These are phyloP conservation scores for Dioscorea zingiberensis DNA, from an alignment of 106 monocot species.

Conservation along the genomic window DNA sequence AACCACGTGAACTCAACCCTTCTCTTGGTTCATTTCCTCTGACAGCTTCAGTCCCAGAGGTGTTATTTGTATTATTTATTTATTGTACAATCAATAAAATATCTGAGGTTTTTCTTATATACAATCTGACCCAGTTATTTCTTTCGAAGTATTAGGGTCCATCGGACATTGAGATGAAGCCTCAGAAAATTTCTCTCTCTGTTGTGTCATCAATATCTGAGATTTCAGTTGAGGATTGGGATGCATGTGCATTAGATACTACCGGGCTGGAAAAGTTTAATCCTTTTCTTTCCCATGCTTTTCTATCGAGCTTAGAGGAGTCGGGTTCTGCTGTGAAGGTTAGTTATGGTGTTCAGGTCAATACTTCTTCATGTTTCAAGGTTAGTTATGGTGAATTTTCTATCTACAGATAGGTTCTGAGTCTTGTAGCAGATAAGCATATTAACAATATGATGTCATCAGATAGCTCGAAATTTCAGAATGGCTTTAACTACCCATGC, in stretches of 20 bases:
- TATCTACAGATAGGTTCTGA: no score
- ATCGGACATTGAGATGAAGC: slow-evolving; percentile 14
- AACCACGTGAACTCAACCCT: slow-evolving; percentile 29
- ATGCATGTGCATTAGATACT: slow-evolving; percentile 77
- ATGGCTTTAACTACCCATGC: no score
- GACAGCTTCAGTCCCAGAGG: slow-evolving; percentile 43
- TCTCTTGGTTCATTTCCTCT: slow-evolving; percentile 55
- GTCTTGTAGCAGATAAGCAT: no score
- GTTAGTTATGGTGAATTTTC: neutral
- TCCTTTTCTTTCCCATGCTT: slow-evolving; percentile 90
- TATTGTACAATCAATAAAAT: no score
- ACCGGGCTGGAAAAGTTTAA: slow-evolving; percentile 59
- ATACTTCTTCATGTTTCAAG: neutral
- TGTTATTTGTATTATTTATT: slow-evolving; percentile 9
- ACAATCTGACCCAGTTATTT: neutral
- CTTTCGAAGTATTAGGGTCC: slow-evolving; percentile 20
- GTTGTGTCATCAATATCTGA: slow-evolving; percentile 70
- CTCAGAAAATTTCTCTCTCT: slow-evolving; percentile 45
- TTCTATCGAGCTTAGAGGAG: slow-evolving; percentile 86
- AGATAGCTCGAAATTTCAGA: no score
- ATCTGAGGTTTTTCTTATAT: no score
- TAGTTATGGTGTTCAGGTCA: neutral
- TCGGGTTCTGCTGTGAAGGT: slow-evolving; percentile 78
- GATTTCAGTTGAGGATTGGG: slow-evolving; percentile 75
- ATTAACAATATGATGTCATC: no score